Conservation (phyloP, 2,329 filamentous ascomycete species). For the Metarhizium guizhouense region DNA sequence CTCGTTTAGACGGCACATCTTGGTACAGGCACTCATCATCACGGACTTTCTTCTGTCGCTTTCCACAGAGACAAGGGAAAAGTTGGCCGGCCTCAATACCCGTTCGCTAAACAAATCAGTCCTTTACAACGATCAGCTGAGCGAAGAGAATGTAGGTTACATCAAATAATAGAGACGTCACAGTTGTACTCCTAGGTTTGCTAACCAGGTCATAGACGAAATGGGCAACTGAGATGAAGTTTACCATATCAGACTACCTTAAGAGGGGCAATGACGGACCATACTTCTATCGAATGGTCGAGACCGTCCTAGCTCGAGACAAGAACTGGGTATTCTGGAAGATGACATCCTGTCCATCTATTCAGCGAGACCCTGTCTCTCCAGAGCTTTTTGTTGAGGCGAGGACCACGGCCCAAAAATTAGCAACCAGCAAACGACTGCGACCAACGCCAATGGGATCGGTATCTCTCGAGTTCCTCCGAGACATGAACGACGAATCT, state of each 20-base stretch:
- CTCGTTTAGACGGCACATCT: slow-evolving; percentile 85
- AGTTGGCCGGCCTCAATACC: slow-evolving; percentile 49
- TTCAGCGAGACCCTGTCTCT: slow-evolving; percentile 66
- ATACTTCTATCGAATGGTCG: slow-evolving; percentile 93
- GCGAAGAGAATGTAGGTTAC: slow-evolving; percentile 68
- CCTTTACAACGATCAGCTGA: slow-evolving; percentile 68
- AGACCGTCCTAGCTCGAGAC: slow-evolving; percentile 88
- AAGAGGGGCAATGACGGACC: slow-evolving; percentile 73
- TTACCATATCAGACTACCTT: slow-evolving; percentile 72
- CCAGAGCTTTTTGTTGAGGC: slow-evolving; percentile 61
- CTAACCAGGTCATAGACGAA: slow-evolving; percentile 46
- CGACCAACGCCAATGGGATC: slow-evolving; percentile 62
- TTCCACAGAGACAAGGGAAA: slow-evolving; percentile 72
- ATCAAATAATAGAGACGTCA: neutral
- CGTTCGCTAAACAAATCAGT: slow-evolving; percentile 70
- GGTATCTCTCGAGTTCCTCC: slow-evolving; percentile 70
- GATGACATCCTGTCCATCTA: slow-evolving; percentile 82
- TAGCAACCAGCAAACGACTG: slow-evolving; percentile 62
- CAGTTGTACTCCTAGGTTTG: neutral
- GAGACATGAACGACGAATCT: slow-evolving; percentile 48
- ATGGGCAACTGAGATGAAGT: slow-evolving; percentile 76
- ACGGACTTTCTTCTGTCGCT: slow-evolving; percentile 93
- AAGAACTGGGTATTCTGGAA: slow-evolving; percentile 99
- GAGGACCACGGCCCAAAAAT: slow-evolving; percentile 54
- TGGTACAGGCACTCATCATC: slow-evolving; percentile 90